Evolutionary conservation across 352 stramenopile genomes (phyloP).

Genomic region (Globisporangium echinulatum): DNA sequence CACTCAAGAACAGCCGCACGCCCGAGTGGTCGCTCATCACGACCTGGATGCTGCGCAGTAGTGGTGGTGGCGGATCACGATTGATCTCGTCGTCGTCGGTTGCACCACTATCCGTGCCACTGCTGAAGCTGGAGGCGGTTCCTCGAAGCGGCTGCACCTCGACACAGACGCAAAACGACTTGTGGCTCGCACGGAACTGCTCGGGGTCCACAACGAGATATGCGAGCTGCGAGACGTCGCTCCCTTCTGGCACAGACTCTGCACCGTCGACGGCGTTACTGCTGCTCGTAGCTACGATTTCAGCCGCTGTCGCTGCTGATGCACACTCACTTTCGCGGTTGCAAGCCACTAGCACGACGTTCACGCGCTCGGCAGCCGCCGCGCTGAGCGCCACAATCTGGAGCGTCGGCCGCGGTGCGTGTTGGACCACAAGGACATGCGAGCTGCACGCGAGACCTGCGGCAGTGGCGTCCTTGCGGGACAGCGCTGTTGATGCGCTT

Average conservation of each 20-base stretch:
- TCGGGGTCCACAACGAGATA: conserved; percentile 2
- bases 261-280: not conserved
- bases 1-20: conserved; percentile 32
- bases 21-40: conserved; percentile 25
- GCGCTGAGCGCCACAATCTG: conserved; percentile 5
- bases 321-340: not conserved
- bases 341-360: not conserved
- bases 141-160: not conserved
- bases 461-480: not conserved
- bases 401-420: conserved; percentile 6
- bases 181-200: not conserved
- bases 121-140: too few relatives aligned
- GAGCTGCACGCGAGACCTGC: not conserved
- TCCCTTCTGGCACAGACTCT: too few relatives aligned
- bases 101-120: too few relatives aligned
- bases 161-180: not conserved
- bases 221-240: not conserved
- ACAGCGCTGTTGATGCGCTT: too few relatives aligned
- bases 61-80: not conserved
- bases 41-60: conserved; percentile 20
- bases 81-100: not conserved
- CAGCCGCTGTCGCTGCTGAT: not conserved
- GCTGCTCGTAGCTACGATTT: not conserved
- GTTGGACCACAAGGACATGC: conserved; percentile 19
- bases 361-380: not conserved